Evolutionary conservation across 495 filamentous ascomycete genomes (phyloP), one percentile per base, ranked within the genome.

Genomic region (Neurospora tetraspora): DNA sequence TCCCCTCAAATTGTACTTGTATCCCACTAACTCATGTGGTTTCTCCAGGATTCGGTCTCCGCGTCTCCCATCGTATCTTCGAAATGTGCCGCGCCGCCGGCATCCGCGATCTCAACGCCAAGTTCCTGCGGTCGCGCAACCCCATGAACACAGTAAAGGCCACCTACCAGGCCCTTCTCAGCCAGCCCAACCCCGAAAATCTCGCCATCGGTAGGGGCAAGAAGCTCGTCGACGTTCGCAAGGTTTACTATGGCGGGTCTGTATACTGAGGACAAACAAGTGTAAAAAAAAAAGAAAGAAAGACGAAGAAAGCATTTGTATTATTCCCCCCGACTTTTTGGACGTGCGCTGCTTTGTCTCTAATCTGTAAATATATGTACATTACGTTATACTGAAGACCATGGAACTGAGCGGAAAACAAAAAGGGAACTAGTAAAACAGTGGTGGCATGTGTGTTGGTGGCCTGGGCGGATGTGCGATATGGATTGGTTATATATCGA

Each of bases 141-240:
- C 92, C 91, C 71, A 96, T 98, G 93, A 99, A 99, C 83, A 91
- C 93, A 16, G 90, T 97, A 76, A 98, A 98, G 84, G 95, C 96
- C 16, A 88, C 92, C 38, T 91, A 92, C 78, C 76, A 94, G 78
- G 96, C 95, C 1, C 85, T 99, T 65, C 85, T 87, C 82, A 91
- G 82, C 82, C 96, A 99, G 85, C 87, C 85, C 72, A 83, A 95
- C 75, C 96, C 96, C 11, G 93, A 98, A 79, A 90, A 94, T 77
- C 87, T 99, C 79, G 96, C 96, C 61, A 84, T 90, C 39, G 95
- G 91, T 47, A 83, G 93, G 70, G 95, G 96, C 61, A 94, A 90
- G 87, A 99, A 99, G 87, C 81, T 99, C 75, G 94, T 98, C 20
- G 96, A 99, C 85, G 91, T 94, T 68, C 86, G 96, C 77, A 98